A percentile compares a stretch with the other conserved stretches of the same genome.
Conservation (phyloP, 305 asterid species). For the Plantago coronopus region DNA sequence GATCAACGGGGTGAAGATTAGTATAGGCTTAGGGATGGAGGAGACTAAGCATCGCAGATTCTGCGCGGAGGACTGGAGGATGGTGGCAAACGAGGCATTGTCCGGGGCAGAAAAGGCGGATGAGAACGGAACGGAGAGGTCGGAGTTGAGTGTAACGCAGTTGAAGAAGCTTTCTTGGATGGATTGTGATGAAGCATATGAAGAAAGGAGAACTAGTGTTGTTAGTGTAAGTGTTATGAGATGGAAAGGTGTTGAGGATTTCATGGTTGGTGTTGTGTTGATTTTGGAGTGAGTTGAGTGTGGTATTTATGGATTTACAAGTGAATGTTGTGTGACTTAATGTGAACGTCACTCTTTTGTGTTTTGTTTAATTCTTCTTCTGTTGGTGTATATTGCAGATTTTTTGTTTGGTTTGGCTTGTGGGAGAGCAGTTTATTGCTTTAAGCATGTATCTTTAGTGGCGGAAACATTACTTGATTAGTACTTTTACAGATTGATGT, state of each 20-base stretch:
- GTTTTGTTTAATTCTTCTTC: not conserved
- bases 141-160: slow-evolving; percentile 64
- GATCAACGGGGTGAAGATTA: slow-evolving; percentile 59
- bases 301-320: slow-evolving; percentile 26
- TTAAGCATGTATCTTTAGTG: slow-evolving; percentile 12
- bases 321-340: slow-evolving; percentile 24
- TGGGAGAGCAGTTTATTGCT: not conserved
- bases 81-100: slow-evolving; percentile 44
- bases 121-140: slow-evolving; percentile 57
- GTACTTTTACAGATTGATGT: not conserved
- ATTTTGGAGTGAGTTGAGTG: not conserved
- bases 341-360: slow-evolving; percentile 14
- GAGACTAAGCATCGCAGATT: slow-evolving; percentile 52
- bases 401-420: not conserved
- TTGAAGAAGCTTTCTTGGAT: slow-evolving; percentile 43
- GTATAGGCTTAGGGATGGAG: slow-evolving; percentile 54
- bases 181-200: slow-evolving; percentile 34
- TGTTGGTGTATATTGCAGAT: too few species aligned
- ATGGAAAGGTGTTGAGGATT: slow-evolving; percentile 22
- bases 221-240: slow-evolving; percentile 23
- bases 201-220: slow-evolving; percentile 17
- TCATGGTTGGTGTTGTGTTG: slow-evolving; percentile 26
- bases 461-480: slow-evolving; percentile 3
- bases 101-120: slow-evolving; percentile 53
- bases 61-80: slow-evolving; percentile 60